Evolutionary conservation across 441 rosid species (phyloP).

Genomic region (Corymbia calophylla): DNA sequence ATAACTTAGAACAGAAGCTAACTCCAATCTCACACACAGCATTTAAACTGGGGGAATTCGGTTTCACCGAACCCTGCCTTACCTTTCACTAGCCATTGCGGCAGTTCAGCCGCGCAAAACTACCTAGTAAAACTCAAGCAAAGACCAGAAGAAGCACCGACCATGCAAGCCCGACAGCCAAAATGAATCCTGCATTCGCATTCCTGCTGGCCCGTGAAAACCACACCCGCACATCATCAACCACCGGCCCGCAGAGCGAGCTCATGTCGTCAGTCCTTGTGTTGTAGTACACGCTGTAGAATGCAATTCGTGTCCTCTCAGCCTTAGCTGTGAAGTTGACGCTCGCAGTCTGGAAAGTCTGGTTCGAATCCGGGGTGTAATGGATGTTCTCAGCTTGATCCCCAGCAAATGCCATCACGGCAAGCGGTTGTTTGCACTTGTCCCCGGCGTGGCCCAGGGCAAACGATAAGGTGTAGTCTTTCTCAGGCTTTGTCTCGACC

Average conservation of each 20-base stretch:
- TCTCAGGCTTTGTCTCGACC: slow-evolving; percentile 63
- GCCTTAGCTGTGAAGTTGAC: slow-evolving; percentile 89
- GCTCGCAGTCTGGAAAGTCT: slow-evolving; percentile 42
- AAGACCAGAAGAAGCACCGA: slow-evolving; percentile 20
- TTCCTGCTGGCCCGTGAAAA: slow-evolving; percentile 6
- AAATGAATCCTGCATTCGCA: slow-evolving; percentile 1
- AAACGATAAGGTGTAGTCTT: slow-evolving; percentile 47
- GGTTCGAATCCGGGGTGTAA: slow-evolving; percentile 65
- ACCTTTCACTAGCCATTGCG: neutral
- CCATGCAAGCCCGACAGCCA: slow-evolving; percentile 19
- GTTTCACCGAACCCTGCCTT: neutral
- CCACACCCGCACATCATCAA: slow-evolving; percentile 82
- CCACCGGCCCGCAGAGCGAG: slow-evolving; percentile 89
- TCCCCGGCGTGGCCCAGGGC: slow-evolving; percentile 77
- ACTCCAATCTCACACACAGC: neutral
- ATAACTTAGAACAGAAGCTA: neutral
- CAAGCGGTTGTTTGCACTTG: slow-evolving; percentile 84
- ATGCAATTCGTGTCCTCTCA: slow-evolving; percentile 74
- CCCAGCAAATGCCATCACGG: slow-evolving; percentile 86
- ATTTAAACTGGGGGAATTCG: neutral
- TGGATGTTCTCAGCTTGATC: slow-evolving; percentile 82
- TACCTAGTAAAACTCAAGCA: slow-evolving; percentile 14
- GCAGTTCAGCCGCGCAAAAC: neutral
- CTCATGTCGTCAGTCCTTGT: slow-evolving; percentile 91
- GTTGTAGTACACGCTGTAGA: slow-evolving; percentile 82